Conservation (phyloP, 2,329 filamentous ascomycete genomes). For the Fusarium albosuccineum region DNA sequence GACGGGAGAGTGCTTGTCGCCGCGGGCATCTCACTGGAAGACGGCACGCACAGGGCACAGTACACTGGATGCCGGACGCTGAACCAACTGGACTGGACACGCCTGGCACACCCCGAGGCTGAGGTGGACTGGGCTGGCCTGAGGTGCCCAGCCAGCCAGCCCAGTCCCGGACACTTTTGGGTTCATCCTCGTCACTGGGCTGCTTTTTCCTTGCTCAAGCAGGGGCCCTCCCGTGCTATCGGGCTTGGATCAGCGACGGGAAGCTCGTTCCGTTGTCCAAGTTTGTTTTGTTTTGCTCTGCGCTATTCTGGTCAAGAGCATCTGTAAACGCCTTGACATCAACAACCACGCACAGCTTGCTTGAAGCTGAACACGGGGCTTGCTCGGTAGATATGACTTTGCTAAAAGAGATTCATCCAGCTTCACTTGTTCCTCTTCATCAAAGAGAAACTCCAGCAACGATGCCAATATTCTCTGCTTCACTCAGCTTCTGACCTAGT, state of each 20-base stretch:
- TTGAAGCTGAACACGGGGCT: no score
- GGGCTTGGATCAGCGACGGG: conserved; percentile 4
- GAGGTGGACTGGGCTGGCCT: conserved; percentile 13
- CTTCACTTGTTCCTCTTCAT: no score
- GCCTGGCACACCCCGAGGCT: neutral
- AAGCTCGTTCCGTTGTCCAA: no score
- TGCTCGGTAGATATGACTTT: no score
- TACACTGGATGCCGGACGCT: conserved; percentile 8
- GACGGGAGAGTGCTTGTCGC: conserved; percentile 13
- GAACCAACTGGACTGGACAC: conserved; percentile 9
- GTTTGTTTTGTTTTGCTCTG: no score
- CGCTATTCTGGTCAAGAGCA: no score
- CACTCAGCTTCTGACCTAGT: no score
- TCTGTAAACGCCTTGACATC: no score
- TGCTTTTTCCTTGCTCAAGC: conserved; percentile 24
- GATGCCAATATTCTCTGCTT: no score
- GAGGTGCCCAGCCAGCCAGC: neutral
- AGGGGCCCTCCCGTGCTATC: neutral
- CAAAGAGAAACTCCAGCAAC: no score
- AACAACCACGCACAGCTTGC: no score
- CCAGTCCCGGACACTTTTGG: neutral
- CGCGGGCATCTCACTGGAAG: conserved; percentile 3
- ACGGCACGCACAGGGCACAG: conserved; percentile 17
- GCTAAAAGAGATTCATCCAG: no score
- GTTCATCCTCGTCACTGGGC: conserved; percentile 2